These are phyloP conservation scores for Oidium heveae DNA, from an alignment of 2,329 filamentous ascomycete species.

Conservation along the genomic window DNA sequence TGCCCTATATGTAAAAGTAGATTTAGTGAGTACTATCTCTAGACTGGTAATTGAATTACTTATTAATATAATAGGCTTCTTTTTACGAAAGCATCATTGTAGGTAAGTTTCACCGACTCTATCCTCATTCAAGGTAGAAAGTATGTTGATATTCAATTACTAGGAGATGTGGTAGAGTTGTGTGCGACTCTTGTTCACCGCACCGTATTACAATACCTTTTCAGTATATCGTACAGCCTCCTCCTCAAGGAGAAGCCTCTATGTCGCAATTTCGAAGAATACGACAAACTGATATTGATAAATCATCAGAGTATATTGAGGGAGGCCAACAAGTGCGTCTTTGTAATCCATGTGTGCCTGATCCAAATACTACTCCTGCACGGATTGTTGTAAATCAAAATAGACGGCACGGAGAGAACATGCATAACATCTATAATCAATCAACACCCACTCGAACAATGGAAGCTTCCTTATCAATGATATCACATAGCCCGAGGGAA, in stretches of 20 bases:
- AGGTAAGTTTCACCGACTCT: constrained; percentile 24
- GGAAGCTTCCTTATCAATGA: not conserved
- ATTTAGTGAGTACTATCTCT: constrained; percentile 28
- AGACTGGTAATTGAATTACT: not conserved
- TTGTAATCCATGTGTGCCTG: constrained; percentile 49
- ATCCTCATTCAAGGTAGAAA: not conserved
- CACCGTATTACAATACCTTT: constrained; percentile 87
- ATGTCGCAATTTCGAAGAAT: not conserved
- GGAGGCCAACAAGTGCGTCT: constrained; percentile 44
- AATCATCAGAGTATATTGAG: constrained; percentile 18
- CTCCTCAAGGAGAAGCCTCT: constrained; percentile 13
- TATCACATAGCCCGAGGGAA: not conserved
- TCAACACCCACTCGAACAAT: constrained; percentile 4
- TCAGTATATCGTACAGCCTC: constrained; percentile 72
- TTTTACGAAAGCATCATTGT: constrained; percentile 82
- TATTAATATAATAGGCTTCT: constrained; percentile 22
- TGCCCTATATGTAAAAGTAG: constrained; percentile 64
- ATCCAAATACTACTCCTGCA: constrained; percentile 32
- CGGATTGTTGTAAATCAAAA: not conserved
- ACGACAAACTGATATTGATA: constrained; percentile 3
- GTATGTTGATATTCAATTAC: not conserved
- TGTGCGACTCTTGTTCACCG: constrained; percentile 73
- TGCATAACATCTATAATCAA: constrained; percentile 4
- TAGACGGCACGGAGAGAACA: not conserved
- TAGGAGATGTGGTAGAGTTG: constrained; percentile 78